Percentiles rank a stretch among this genome's conserved stretches.
Evolutionary conservation across 176 grass and related monocot genomes (phyloP).

Genomic region (Saccharum officinarum): DNA sequence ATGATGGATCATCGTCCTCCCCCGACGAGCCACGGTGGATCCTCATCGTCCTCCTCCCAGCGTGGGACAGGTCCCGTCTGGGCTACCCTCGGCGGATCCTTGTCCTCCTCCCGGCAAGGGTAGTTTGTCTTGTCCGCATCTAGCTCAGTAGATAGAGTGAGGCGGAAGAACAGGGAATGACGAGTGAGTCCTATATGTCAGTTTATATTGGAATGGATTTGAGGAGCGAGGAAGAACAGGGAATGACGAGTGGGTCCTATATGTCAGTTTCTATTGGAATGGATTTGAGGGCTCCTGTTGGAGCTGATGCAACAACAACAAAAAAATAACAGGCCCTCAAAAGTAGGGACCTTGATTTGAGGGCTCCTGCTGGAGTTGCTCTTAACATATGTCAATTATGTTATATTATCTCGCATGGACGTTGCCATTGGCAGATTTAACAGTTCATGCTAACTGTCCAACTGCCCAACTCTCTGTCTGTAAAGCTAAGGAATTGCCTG

Average conservation of each 20-base stretch:
- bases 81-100: no score
- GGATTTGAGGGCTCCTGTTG: not conserved
- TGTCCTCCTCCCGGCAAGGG: not conserved
- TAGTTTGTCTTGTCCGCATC: not conserved
- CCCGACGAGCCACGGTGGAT: not conserved
- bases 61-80: not conserved
- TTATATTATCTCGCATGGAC: constrained; percentile 4
- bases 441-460: not conserved
- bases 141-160: not conserved
- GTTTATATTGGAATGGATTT: no score
- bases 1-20: not conserved
- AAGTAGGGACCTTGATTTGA: not conserved
- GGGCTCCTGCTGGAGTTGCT: not conserved
- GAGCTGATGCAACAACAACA: not conserved
- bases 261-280: not conserved
- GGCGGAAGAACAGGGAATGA: not conserved
- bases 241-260: no score
- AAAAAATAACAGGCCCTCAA: not conserved
- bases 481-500: not conserved
- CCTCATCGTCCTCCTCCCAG: not conserved
- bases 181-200: not conserved
- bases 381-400: not conserved
- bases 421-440: not conserved
- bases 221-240: no score
- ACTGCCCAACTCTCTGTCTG: not conserved